phyloP scores from a whole-genome alignment of 1,139 yeast genomes.

The Hansenula sp. region DNA sequence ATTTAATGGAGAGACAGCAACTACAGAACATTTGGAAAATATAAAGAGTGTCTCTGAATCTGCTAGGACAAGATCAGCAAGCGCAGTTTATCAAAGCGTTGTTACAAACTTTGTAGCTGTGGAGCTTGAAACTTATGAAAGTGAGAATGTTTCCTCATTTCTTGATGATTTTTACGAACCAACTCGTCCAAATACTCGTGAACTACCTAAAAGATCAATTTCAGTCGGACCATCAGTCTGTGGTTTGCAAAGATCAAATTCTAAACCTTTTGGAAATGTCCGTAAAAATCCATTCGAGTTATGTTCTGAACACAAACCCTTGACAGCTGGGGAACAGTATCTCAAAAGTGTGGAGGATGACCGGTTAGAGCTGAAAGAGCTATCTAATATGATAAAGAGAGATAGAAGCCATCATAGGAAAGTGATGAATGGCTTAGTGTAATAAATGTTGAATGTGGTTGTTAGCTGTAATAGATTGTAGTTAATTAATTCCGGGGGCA shows the following conservation, averaged over 20 bases:
- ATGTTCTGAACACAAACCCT: not conserved
- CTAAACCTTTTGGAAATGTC: not conserved
- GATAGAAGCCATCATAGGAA: conserved; percentile 3
- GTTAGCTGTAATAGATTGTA: not conserved
- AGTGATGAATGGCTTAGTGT: not conserved
- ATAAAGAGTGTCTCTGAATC: not conserved
- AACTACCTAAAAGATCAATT: not conserved
- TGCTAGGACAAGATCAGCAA: not conserved
- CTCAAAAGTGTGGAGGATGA: not conserved
- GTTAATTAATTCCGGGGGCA: not conserved
- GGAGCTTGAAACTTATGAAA: not conserved
- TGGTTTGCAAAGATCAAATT: not conserved
- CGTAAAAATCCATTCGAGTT: not conserved
- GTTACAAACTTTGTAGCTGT: not conserved
- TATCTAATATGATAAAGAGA: conserved; percentile 1
- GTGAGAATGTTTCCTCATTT: not conserved
- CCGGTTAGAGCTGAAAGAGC: conserved; percentile 1
- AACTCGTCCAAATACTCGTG: not conserved
- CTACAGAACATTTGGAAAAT: no score
- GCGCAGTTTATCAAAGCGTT: not conserved
- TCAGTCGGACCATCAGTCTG: not conserved
- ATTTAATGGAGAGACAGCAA: not conserved
- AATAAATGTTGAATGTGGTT: not conserved
- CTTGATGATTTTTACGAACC: not conserved
- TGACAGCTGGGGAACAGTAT: not conserved